Percentiles rank a stretch among this genome's conserved stretches.
Conservation (phyloP, 352 stramenopile species). For the Globisporangium heterothallicum region DNA sequence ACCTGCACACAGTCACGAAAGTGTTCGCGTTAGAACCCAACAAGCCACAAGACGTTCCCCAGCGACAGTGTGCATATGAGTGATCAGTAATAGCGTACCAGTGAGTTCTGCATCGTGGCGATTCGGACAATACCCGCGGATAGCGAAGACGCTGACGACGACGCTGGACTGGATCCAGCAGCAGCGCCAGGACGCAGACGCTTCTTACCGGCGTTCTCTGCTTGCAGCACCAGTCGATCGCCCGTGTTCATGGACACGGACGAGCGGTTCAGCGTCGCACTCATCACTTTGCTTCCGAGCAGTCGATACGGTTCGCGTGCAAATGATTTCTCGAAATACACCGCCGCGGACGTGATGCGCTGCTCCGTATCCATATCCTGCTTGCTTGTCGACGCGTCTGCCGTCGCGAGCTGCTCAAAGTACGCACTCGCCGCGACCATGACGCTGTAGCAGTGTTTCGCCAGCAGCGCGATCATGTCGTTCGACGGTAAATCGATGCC, state of each 20-base stretch:
- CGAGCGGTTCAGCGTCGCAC: constrained; percentile 42
- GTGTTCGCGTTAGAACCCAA: neutral
- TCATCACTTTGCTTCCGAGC: constrained; percentile 40
- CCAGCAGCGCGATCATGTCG: constrained; percentile 48
- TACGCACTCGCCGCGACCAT: constrained; percentile 60
- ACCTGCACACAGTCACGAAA: constrained; percentile 26
- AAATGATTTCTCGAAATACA: constrained; percentile 30
- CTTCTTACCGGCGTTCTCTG: constrained; percentile 71
- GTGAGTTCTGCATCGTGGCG: constrained; percentile 31
- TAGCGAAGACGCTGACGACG: constrained; percentile 12
- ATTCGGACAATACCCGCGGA: constrained; percentile 49
- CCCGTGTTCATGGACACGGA: constrained; percentile 31
- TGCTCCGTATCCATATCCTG: constrained; percentile 16
- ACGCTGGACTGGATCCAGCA: neutral
- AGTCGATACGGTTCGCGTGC: constrained; percentile 29
- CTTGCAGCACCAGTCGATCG: constrained; percentile 50
- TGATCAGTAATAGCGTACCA: too few species aligned
- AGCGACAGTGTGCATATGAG: too few species aligned
- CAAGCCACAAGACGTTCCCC: neutral
- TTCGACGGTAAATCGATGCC: constrained; percentile 58
- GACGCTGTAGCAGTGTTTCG: constrained; percentile 74
- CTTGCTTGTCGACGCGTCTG: neutral
- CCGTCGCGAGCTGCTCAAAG: constrained; percentile 46
- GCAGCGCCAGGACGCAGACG: constrained; percentile 28
- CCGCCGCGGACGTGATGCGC: constrained; percentile 12